These are phyloP conservation scores for Trichoderma virens DNA, from an alignment of 495 filamentous ascomycete genomes.

Conservation along the genomic window DNA sequence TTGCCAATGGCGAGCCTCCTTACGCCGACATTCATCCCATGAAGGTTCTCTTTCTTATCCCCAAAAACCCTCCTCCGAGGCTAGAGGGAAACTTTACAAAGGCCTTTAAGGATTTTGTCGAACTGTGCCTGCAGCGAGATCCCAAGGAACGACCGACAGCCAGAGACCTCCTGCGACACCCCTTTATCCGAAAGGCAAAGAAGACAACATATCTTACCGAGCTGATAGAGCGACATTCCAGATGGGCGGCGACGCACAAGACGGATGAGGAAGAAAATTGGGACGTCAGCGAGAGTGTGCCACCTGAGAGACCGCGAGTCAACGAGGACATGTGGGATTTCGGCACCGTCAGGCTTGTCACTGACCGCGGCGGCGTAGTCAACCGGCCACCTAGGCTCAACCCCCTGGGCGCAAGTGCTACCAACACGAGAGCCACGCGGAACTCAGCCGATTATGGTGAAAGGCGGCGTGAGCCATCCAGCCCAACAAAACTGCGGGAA, in stretches of 20 bases:
- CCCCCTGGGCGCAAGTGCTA: conserved; percentile 64
- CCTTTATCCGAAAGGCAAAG: conserved; percentile 82
- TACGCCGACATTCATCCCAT: conserved; percentile 97
- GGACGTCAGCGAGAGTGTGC: conserved; percentile 28
- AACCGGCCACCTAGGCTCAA: conserved; percentile 46
- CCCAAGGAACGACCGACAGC: conserved; percentile 82
- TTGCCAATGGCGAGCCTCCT: conserved; percentile 88
- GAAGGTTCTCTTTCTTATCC: conserved; percentile 96
- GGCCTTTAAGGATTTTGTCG: conserved; percentile 91
- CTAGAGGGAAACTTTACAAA: conserved; percentile 81
- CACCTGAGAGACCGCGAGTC: conserved; percentile 23
- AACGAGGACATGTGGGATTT: conserved; percentile 94
- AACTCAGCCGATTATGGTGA: conserved; percentile 43
- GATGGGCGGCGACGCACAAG: conserved; percentile 69
- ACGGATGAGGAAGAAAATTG: conserved; percentile 56
- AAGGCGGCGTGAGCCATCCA: conserved; percentile 25
- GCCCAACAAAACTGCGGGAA: conserved; percentile 34
- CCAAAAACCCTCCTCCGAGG: conserved; percentile 81
- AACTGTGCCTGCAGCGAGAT: conserved; percentile 77
- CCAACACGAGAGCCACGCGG: conserved; percentile 54
- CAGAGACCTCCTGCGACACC: conserved; percentile 79
- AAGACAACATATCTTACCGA: conserved; percentile 87
- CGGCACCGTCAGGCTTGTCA: conserved; percentile 74
- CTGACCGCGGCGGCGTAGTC: conserved; percentile 42
- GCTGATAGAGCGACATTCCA: conserved; percentile 79